Evolutionary conservation across 1,284 basidiomycete species (phyloP).

Genomic region (Sanghuangporus baumii): DNA sequence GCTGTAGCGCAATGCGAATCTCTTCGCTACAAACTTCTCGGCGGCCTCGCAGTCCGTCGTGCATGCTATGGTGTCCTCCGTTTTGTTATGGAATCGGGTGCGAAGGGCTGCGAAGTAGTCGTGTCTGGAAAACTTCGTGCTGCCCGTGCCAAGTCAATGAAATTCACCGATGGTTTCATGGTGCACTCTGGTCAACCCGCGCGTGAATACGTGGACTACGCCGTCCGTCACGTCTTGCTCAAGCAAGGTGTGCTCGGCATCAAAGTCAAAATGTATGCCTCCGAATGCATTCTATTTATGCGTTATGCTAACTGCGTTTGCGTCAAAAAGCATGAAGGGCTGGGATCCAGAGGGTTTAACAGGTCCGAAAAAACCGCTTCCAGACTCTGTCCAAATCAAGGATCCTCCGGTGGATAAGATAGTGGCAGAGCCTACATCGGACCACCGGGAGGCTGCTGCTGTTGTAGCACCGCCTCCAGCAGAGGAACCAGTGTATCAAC

Average conservation of each 20-base stretch:
- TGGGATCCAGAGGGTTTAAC: constrained; percentile 87
- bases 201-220: constrained; percentile 95
- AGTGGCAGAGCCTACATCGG: constrained; percentile 73
- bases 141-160: constrained; percentile 99
- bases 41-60: constrained; percentile 98
- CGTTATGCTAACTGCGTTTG: not conserved
- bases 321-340: constrained; percentile 81
- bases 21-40: constrained; percentile 98
- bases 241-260: constrained; percentile 99
- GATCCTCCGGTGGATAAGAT: constrained; percentile 82
- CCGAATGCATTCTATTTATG: not conserved
- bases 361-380: constrained; percentile 92
- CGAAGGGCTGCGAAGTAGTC: constrained; percentile 99
- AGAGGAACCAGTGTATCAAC: constrained; percentile 46
- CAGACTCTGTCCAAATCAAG: constrained; percentile 90
- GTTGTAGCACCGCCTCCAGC: constrained; percentile 42
- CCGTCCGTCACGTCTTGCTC: constrained; percentile 97
- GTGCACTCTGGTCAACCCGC: constrained; percentile 99
- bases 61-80: constrained; percentile 99
- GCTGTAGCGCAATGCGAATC: constrained; percentile 99
- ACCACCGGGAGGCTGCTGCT: constrained; percentile 62
- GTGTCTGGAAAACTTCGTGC: constrained; percentile 99
- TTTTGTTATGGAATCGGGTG: constrained; percentile 99
- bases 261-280: constrained; percentile 96
- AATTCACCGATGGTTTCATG: constrained; percentile 99